Evolutionary conservation across 768 basidiomycete genomes (phyloP).

Genomic region (Tulasnella sp.): DNA sequence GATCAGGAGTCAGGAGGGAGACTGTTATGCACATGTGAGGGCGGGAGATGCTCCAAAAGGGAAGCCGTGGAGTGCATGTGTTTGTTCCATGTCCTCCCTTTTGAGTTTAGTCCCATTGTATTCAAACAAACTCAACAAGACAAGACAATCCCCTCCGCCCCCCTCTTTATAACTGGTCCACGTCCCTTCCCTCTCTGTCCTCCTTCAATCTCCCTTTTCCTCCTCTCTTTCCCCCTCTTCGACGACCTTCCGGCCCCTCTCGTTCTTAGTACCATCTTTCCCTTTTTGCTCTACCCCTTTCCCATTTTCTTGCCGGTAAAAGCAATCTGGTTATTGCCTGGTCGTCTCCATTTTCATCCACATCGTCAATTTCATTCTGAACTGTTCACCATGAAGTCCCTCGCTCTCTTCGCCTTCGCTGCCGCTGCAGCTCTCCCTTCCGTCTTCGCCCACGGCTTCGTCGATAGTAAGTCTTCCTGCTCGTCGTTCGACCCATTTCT

Average conservation of each 20-base stretch:
- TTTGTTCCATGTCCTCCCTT: not conserved
- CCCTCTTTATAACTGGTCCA: not conserved
- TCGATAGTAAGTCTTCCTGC: not conserved
- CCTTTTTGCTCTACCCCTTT: not conserved
- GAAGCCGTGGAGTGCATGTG: not conserved
- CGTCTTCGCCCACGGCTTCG: constrained; percentile 6
- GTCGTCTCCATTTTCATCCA: not conserved
- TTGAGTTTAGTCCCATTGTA: not conserved
- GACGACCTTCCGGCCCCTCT: not conserved
- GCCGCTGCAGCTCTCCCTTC: not conserved
- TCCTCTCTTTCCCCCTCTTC: not conserved
- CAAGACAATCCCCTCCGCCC: not conserved
- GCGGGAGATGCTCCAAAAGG: not conserved
- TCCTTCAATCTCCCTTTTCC: not conserved
- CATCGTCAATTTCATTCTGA: not conserved
- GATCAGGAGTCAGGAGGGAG: not conserved
- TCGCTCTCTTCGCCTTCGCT: not conserved
- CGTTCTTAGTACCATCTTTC: not conserved
- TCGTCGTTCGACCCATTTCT: not conserved
- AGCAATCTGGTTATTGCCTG: constrained; percentile 9
- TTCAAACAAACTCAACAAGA: not conserved
- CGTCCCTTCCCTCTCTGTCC: not conserved
- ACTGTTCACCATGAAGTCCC: constrained; percentile 1
- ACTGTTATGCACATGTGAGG: not conserved
- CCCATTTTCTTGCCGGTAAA: not conserved